Percentiles rank a stretch among this genome's conserved stretches.
phyloP scores from a whole-genome alignment of 2,329 filamentous ascomycete species.

The Botrytis tulipae region DNA sequence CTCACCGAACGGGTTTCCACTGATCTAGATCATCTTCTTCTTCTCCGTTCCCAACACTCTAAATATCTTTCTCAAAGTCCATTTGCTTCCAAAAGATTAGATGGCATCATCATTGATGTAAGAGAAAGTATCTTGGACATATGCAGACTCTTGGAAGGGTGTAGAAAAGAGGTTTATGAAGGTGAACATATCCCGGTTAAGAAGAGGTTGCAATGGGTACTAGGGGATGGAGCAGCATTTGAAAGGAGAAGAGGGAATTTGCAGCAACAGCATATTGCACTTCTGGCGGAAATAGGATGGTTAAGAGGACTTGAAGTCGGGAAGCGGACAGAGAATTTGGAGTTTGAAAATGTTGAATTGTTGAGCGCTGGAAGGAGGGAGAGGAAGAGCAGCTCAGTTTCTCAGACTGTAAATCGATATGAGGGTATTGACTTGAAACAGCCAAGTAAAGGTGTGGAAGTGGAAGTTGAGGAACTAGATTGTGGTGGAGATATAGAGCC shows the following conservation, averaged over 20 bases:
- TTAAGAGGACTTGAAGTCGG: conserved; percentile 2
- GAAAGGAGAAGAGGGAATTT: conserved; percentile 9
- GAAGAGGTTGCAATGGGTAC: conserved; percentile 12
- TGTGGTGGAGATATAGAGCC: not conserved
- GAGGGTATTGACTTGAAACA: not conserved
- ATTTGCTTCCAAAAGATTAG: not conserved
- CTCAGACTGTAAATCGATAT: not conserved
- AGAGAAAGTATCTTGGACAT: not conserved
- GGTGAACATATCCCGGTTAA: not conserved
- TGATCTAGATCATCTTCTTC: conserved; percentile 9
- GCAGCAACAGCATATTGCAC: conserved; percentile 17
- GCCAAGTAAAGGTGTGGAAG: not conserved
- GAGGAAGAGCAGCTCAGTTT: not conserved
- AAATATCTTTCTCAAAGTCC: not conserved
- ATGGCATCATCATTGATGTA: not conserved
- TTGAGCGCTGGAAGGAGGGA: not conserved
- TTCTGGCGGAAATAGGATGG: conserved; percentile 14
- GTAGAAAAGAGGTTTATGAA: conserved; percentile 3
- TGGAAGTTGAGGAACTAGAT: not conserved
- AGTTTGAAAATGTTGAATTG: conserved; percentile 12
- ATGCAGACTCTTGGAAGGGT: not conserved
- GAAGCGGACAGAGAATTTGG: not conserved
- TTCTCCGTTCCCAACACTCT: not conserved
- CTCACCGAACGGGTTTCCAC: not conserved
- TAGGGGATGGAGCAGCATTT: conserved; percentile 16